These are phyloP conservation scores for Phoma sp. DNA, from an alignment of 2,329 filamentous ascomycete genomes.

Conservation along the genomic window DNA sequence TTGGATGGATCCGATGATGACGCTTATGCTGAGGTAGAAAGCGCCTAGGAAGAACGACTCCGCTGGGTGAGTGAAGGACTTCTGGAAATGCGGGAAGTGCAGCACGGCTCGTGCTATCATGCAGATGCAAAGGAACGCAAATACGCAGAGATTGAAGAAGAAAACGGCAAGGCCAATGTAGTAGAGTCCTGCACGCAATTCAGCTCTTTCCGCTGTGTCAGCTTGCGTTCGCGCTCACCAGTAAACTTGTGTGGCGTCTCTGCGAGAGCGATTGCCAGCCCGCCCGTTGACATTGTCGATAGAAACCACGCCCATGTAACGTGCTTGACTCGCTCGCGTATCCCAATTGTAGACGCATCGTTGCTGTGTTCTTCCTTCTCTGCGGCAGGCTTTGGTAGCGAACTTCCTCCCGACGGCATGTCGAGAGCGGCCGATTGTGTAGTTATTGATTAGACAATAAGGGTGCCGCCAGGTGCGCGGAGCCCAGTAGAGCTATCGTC, in stretches of 20 bases:
- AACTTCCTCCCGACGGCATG: neutral
- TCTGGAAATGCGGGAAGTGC: constrained; percentile 49
- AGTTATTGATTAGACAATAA: neutral
- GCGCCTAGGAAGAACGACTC: constrained; percentile 57
- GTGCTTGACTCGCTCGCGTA: constrained; percentile 38
- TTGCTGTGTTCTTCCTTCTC: constrained; percentile 3
- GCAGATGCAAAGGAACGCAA: constrained; percentile 36
- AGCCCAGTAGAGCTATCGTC: neutral
- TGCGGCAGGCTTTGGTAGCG: neutral
- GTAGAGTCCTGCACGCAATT: constrained; percentile 50
- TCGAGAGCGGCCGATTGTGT: neutral
- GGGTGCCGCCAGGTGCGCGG: neutral
- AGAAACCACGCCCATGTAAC: constrained; percentile 57
- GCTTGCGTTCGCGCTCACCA: constrained; percentile 16
- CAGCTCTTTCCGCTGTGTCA: neutral
- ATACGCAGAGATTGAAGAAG: constrained; percentile 56
- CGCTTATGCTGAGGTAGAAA: constrained; percentile 45
- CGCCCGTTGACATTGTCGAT: constrained; percentile 55
- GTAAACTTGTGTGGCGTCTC: constrained; percentile 51
- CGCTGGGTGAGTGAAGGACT: constrained; percentile 53
- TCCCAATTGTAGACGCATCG: constrained; percentile 6
- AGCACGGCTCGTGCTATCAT: constrained; percentile 50
- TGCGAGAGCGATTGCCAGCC: constrained; percentile 51
- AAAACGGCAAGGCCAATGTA: constrained; percentile 59
- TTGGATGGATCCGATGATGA: constrained; percentile 49